Percentiles rank a stretch among this genome's conserved stretches.
These are phyloP conservation scores for Boeremia lycopersici DNA, from an alignment of 2,329 filamentous ascomycete species.

Conservation along the genomic window DNA sequence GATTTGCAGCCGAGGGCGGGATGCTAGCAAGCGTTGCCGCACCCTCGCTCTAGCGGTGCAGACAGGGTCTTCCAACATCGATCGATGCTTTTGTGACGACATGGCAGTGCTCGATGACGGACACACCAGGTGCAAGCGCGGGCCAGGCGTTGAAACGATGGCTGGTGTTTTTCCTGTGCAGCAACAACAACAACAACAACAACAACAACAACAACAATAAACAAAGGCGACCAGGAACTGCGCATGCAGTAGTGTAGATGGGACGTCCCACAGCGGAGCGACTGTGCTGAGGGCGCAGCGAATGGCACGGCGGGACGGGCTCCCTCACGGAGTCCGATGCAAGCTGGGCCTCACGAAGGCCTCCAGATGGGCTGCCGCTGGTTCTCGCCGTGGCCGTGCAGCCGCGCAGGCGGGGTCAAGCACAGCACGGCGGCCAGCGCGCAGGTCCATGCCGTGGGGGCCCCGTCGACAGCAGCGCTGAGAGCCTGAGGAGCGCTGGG, in stretches of 20 bases:
- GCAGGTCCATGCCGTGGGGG: not conserved
- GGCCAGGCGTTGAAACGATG: not conserved
- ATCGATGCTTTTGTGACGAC: constrained; percentile 17
- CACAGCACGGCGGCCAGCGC: constrained; percentile 4
- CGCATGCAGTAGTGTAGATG: constrained; percentile 23
- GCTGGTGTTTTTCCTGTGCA: too few species aligned
- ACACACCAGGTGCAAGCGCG: not conserved
- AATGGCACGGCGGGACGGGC: constrained; percentile 24
- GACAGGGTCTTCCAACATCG: constrained; percentile 15
- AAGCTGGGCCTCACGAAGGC: constrained; percentile 19
- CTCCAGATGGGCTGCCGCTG: constrained; percentile 17
- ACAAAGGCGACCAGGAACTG: not conserved
- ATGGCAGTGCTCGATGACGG: not conserved
- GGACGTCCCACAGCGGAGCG: constrained; percentile 29
- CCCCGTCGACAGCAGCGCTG: not conserved
- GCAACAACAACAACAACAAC: not conserved
- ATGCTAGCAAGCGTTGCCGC: constrained; percentile 22
- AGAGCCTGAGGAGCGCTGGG: not conserved
- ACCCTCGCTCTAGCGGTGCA: constrained; percentile 9
- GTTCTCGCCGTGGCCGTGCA: constrained; percentile 25
- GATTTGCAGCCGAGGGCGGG: constrained; percentile 24
- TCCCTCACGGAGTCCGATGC: constrained; percentile 18
- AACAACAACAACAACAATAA: constrained; percentile 5
- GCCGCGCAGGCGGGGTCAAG: constrained; percentile 21
- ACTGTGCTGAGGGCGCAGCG: constrained; percentile 23